Conservation (phyloP, 2,329 filamentous ascomycete genomes). For the Paraconiothyrium brasiliense region DNA sequence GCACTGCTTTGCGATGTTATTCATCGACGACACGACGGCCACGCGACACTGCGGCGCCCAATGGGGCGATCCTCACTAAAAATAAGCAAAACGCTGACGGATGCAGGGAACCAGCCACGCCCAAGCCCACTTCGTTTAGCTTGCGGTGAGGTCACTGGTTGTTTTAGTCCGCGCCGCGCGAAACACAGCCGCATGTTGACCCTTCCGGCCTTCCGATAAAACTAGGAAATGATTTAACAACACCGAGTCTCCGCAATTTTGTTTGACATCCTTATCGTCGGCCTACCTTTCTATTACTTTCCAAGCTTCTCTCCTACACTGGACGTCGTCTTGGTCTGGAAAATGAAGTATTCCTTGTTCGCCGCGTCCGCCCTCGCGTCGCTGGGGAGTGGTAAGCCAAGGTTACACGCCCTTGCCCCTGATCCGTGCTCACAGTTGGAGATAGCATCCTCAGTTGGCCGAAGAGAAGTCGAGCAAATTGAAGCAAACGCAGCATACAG, state of each 20-base stretch:
- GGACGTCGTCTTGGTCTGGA: conserved; percentile 3
- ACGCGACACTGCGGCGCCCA: conserved; percentile 1
- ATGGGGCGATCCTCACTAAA: conserved; percentile 7
- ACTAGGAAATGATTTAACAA: conserved; percentile 13
- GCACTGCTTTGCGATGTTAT: not conserved
- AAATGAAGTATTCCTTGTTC: conserved; percentile 42
- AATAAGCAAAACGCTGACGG: conserved; percentile 4
- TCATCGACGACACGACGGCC: not conserved
- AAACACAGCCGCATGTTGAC: conserved; percentile 12
- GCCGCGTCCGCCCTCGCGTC: conserved; percentile 41
- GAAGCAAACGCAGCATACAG: conserved; percentile 29
- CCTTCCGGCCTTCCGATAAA: conserved; percentile 9
- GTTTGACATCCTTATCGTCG: not conserved
- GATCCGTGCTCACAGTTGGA: conserved; percentile 11
- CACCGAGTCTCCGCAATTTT: conserved; percentile 5
- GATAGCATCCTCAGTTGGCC: conserved; percentile 40
- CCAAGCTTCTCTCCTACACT: not conserved
- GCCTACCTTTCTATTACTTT: not conserved
- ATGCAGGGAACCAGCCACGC: not conserved
- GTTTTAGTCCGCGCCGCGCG: conserved; percentile 11
- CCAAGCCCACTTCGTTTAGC: conserved; percentile 5
- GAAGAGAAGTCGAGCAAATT: conserved; percentile 32
- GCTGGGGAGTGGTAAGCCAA: conserved; percentile 40
- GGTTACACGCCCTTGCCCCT: conserved; percentile 2
- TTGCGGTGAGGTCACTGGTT: conserved; percentile 6